A percentile compares a stretch with the other conserved stretches of the same genome.
phyloP scores from a whole-genome alignment of 192 early-diverging fungal genomes.

The Dispira parvispora region DNA sequence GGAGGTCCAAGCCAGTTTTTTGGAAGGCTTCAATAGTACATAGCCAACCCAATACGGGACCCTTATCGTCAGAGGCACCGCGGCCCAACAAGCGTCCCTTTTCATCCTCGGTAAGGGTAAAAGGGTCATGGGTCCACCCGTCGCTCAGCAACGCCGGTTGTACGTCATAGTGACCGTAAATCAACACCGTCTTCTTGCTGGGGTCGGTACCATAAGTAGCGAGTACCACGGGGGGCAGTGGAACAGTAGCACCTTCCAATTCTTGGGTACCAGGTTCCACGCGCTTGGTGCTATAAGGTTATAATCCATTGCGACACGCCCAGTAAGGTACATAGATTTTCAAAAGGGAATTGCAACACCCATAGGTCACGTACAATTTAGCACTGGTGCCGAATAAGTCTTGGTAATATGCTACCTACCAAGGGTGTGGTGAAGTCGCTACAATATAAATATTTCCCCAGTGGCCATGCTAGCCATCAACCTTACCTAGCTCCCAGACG shows the following conservation, averaged over 20 bases:
- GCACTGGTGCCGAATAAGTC: too few relatives aligned
- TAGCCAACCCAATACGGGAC: slow-evolving; percentile 93
- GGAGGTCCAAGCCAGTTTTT: slow-evolving; percentile 73
- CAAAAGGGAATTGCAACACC: too few relatives aligned
- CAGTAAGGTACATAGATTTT: too few relatives aligned
- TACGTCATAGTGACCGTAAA: slow-evolving; percentile 98
- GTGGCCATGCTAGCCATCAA: background rate
- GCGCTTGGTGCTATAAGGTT: slow-evolving; percentile 20
- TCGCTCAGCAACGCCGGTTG: slow-evolving; percentile 77
- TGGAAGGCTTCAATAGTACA: slow-evolving; percentile 91
- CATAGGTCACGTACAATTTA: too few relatives aligned
- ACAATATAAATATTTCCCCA: too few relatives aligned
- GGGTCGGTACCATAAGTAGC: slow-evolving; percentile 81
- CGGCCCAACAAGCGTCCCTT: slow-evolving; percentile 75
- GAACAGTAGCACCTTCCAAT: slow-evolving; percentile 57
- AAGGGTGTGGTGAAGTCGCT: too few relatives aligned
- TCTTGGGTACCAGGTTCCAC: slow-evolving; percentile 67
- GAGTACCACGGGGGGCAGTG: slow-evolving; percentile 84
- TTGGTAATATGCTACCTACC: too few relatives aligned
- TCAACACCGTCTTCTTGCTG: slow-evolving; percentile 85
- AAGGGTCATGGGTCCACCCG: slow-evolving; percentile 89
- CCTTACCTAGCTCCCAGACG: slow-evolving; percentile 44
- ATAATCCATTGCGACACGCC: too few relatives aligned
- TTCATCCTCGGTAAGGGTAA: slow-evolving; percentile 67
- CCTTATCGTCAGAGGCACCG: slow-evolving; percentile 95